A percentile compares a stretch with the other conserved stretches of the same genome.
Evolutionary conservation across 306 rosid genomes (phyloP).

Genomic region (Trifolium subterraneum): DNA sequence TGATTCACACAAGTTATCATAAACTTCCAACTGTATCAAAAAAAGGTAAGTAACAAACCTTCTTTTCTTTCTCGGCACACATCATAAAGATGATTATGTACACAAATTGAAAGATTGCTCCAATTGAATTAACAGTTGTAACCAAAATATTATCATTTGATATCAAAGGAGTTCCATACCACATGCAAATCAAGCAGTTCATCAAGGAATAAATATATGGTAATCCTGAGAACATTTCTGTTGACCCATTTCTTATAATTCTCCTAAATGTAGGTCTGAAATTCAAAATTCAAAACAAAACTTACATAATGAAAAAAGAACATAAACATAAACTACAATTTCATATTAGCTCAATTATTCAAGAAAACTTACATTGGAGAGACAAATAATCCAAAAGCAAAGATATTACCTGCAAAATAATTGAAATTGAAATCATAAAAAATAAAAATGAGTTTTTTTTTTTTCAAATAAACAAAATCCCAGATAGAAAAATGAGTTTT

Average conservation of each 20-base stretch:
- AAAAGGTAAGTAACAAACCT: conserved; percentile 51
- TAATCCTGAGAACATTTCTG: conserved; percentile 92
- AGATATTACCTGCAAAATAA: conserved; percentile 71
- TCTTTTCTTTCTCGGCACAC: conserved; percentile 62
- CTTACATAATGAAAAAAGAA: conserved; percentile 21
- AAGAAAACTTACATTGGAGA: conserved; percentile 80
- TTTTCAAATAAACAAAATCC: neutral
- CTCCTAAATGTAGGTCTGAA: conserved; percentile 89
- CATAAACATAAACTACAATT: conserved; percentile 3
- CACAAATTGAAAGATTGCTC: conserved; percentile 81
- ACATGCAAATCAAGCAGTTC: conserved; percentile 82
- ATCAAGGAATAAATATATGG: conserved; percentile 82
- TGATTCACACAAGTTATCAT: neutral
- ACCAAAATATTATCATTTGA: conserved; percentile 72
- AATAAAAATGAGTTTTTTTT: neutral
- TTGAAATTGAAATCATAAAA: conserved; percentile 1
- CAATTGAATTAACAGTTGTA: conserved; percentile 76
- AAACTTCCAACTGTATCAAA: neutral
- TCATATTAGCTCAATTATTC: conserved; percentile 23
- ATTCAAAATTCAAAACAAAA: conserved; percentile 34
- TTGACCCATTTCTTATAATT: conserved; percentile 75
- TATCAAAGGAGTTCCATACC: conserved; percentile 88
- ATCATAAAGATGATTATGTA: conserved; percentile 76
- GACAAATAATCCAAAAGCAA: conserved; percentile 89
- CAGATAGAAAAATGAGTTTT: neutral